Evolutionary conservation across 352 stramenopile genomes (phyloP).

Genomic region (Pythium chondricola): DNA sequence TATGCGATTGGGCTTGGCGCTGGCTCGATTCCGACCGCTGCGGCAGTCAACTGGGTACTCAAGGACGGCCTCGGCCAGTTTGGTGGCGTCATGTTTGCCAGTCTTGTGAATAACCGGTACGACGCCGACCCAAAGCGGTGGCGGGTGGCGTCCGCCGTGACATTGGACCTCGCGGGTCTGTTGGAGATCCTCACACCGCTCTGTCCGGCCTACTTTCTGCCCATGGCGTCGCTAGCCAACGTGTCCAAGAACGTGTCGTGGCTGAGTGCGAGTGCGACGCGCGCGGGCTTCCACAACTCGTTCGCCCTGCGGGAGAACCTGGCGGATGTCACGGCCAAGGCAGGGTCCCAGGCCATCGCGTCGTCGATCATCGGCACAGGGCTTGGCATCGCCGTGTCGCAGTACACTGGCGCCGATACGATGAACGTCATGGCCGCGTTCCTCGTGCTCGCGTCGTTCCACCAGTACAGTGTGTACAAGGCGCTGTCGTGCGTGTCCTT

Average conservation of each 20-base stretch:
- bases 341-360: slow-evolving; percentile 91
- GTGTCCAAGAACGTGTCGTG: slow-evolving; percentile 96
- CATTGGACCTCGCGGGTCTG: slow-evolving; percentile 87
- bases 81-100: slow-evolving; percentile 92
- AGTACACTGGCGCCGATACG: slow-evolving; percentile 46
- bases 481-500: slow-evolving; percentile 52
- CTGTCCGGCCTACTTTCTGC: slow-evolving; percentile 81
- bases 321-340: slow-evolving; percentile 95
- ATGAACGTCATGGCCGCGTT: slow-evolving; percentile 48
- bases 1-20: slow-evolving; percentile 91
- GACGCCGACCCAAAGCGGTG: slow-evolving; percentile 94
- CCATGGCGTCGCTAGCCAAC: slow-evolving; percentile 85
- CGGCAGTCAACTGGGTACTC: slow-evolving; percentile 94
- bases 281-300: slow-evolving; percentile 92
- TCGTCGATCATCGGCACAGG: slow-evolving; percentile 83
- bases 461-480: slow-evolving; percentile 57
- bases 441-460: slow-evolving; percentile 34
- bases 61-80: slow-evolving; percentile 97
- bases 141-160: slow-evolving; percentile 86
- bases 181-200: slow-evolving; percentile 89
- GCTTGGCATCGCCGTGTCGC: slow-evolving; percentile 57
- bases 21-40: slow-evolving; percentile 80
- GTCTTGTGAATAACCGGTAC: slow-evolving; percentile 89
- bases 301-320: slow-evolving; percentile 89
- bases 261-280: slow-evolving; percentile 90